Percentiles rank a stretch among this genome's conserved stretches.
phyloP scores from a whole-genome alignment of 2,329 filamentous ascomycete genomes.

The Xenosphaeropsis pyriputrescens region DNA sequence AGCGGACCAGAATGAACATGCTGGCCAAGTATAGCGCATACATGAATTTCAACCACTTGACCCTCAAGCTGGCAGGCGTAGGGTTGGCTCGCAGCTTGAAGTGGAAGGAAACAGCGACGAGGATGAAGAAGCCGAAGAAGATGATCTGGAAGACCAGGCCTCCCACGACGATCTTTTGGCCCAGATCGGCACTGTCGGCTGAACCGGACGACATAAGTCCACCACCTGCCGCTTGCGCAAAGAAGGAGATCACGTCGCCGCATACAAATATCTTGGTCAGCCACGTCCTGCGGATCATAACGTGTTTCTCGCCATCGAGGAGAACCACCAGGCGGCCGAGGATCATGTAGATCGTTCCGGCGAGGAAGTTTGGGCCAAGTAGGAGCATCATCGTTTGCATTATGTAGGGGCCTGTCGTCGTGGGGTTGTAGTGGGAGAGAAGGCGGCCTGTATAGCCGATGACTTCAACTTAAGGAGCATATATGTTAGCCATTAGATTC shows the following conservation, averaged over 20 bases:
- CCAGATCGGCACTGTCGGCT: conserved; percentile 11
- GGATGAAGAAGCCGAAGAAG: conserved; percentile 34
- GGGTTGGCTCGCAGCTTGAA: conserved; percentile 4
- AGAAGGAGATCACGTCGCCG: conserved; percentile 25
- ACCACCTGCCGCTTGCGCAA: conserved; percentile 17
- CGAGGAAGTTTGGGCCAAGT: conserved; percentile 20
- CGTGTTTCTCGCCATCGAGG: conserved; percentile 17
- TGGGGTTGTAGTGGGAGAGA: conserved; percentile 2
- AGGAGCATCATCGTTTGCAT: conserved; percentile 22
- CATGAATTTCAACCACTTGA: conserved; percentile 20
- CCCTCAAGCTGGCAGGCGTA: conserved; percentile 1
- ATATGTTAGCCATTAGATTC: neutral
- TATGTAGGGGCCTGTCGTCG: conserved; percentile 12
- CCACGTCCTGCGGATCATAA: conserved; percentile 16
- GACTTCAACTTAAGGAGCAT: conserved; percentile 4
- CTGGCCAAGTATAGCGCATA: conserved; percentile 24
- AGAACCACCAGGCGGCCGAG: conserved; percentile 20
- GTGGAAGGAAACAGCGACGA: conserved; percentile 8
- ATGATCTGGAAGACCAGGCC: conserved; percentile 33
- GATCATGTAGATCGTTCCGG: conserved; percentile 23
- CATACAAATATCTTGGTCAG: conserved; percentile 25
- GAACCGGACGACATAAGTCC: conserved; percentile 14
- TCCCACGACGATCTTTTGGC: conserved; percentile 26
- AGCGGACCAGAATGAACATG: conserved; percentile 30
- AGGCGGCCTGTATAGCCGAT: conserved; percentile 5